Evolutionary conservation across 768 basidiomycete species (phyloP).

Genomic region (Phlebiopsis gigantea): DNA sequence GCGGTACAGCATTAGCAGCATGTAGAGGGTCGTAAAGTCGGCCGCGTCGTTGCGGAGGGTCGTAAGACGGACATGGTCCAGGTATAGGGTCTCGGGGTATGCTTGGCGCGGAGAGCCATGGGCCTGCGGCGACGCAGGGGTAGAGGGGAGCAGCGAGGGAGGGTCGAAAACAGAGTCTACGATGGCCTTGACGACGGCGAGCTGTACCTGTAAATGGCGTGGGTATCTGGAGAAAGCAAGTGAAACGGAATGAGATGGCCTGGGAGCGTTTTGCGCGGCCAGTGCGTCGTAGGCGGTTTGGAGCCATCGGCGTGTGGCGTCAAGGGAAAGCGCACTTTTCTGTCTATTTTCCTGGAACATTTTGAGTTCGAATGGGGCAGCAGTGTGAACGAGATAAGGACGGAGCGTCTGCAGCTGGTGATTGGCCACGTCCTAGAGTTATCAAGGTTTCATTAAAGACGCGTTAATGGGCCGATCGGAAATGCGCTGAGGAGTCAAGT

Average conservation of each 20-base stretch:
- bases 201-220: constrained; percentile 30
- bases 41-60: constrained; percentile 66
- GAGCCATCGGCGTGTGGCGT: constrained; percentile 63
- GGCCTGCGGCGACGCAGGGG: constrained; percentile 27
- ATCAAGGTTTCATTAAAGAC: constrained; percentile 6
- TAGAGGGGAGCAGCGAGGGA: constrained; percentile 37
- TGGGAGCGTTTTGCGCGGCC: constrained; percentile 3
- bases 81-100: constrained; percentile 76
- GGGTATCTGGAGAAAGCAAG: constrained; percentile 12
- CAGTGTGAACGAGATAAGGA: constrained; percentile 79
- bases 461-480: constrained; percentile 11
- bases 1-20: constrained; percentile 77
- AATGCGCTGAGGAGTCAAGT: constrained; percentile 19
- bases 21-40: constrained; percentile 70
- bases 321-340: constrained; percentile 33
- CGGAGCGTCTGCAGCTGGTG: constrained; percentile 92
- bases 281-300: constrained; percentile 44
- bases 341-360: constrained; percentile 59
- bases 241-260: neutral
- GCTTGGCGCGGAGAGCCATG: constrained; percentile 25
- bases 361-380: constrained; percentile 74
- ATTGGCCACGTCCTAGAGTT: constrained; percentile 84
- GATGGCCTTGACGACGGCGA: constrained; percentile 20
- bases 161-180: constrained; percentile 24
- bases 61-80: constrained; percentile 68